These are phyloP conservation scores for Sporothrix humicola DNA, from an alignment of 2,329 filamentous ascomycete genomes.

Conservation along the genomic window DNA sequence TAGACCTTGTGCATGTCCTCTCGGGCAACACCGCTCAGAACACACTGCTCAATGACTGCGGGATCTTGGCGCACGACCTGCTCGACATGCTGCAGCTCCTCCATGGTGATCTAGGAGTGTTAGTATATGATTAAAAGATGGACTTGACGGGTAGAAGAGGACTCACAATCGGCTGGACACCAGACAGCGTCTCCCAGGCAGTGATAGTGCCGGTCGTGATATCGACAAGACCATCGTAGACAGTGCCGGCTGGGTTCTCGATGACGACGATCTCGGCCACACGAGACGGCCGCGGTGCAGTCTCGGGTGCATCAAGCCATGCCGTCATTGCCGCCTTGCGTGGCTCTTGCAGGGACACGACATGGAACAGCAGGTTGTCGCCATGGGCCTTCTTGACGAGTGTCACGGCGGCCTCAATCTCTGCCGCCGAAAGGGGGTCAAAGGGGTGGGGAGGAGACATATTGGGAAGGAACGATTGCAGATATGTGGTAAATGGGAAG, in stretches of 20 bases:
- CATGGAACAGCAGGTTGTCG: conserved; percentile 80
- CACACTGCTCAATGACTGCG: conserved; percentile 89
- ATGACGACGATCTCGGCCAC: conserved; percentile 85
- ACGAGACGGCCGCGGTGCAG: conserved; percentile 67
- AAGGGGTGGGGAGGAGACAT: conserved; percentile 65
- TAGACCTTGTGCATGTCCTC: conserved; percentile 95
- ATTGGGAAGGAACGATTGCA: background rate
- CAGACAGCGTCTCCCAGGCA: conserved; percentile 75
- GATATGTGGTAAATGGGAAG: background rate
- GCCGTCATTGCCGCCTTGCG: conserved; percentile 82
- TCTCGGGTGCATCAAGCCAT: conserved; percentile 73
- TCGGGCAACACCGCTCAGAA: conserved; percentile 76
- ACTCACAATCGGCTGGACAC: conserved; percentile 78
- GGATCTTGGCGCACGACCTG: conserved; percentile 75
- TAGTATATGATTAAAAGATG: background rate
- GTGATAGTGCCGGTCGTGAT: conserved; percentile 69
- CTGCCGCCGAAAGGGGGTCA: conserved; percentile 73
- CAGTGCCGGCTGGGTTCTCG: conserved; percentile 70
- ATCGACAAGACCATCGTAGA: conserved; percentile 83
- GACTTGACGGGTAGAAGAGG: too few relatives aligned
- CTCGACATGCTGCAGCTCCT: conserved; percentile 84
- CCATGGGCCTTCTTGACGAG: conserved; percentile 73
- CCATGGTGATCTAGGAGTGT: conserved; percentile 75
- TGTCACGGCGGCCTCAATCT: conserved; percentile 74
- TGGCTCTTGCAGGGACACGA: conserved; percentile 82